A percentile compares a stretch with the other conserved stretches of the same genome.
These are phyloP conservation scores for Penicillium argentinense DNA, from an alignment of 495 filamentous ascomycete species.

Conservation along the genomic window DNA sequence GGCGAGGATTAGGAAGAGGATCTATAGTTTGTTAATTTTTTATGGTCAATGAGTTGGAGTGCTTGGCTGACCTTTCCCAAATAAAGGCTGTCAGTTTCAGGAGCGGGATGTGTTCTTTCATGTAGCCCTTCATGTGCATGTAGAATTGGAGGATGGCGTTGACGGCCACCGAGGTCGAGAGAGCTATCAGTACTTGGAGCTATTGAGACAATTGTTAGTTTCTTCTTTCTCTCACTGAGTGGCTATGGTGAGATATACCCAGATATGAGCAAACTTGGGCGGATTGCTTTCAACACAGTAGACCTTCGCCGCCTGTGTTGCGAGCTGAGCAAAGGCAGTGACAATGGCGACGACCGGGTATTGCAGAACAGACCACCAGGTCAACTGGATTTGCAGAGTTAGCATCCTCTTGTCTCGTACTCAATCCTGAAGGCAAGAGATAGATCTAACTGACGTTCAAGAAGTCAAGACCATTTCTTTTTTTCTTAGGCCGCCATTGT, in stretches of 20 bases:
- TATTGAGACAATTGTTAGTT: conserved; percentile 1
- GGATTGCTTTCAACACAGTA: conserved; percentile 12
- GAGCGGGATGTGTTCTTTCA: conserved; percentile 6
- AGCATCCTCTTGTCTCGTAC: neutral
- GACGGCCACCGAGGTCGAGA: conserved; percentile 21
- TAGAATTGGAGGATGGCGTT: conserved; percentile 16
- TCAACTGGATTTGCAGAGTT: neutral
- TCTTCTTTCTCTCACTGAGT: conserved; percentile 4
- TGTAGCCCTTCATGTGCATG: conserved; percentile 1
- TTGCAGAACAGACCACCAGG: conserved; percentile 9
- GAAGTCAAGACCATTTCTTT: conserved; percentile 3
- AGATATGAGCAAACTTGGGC: neutral
- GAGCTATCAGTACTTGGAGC: conserved; percentile 8
- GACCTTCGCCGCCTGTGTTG: conserved; percentile 19
- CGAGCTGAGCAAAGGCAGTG: conserved; percentile 14
- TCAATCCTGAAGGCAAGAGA: neutral
- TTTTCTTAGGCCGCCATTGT: conserved; percentile 8
- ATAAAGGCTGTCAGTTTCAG: conserved; percentile 21
- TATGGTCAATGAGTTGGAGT: too few relatives aligned
- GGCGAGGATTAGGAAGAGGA: conserved; percentile 8
- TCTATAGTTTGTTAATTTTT: conserved; percentile 6
- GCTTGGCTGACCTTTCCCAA: conserved; percentile 11
- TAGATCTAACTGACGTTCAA: conserved; percentile 1
- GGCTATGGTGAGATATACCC: neutral
- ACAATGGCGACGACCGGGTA: conserved; percentile 20